Percentiles rank a stretch among this genome's conserved stretches.
Conservation (phyloP, 441 rosid species). For the Eruca vesicaria region DNA sequence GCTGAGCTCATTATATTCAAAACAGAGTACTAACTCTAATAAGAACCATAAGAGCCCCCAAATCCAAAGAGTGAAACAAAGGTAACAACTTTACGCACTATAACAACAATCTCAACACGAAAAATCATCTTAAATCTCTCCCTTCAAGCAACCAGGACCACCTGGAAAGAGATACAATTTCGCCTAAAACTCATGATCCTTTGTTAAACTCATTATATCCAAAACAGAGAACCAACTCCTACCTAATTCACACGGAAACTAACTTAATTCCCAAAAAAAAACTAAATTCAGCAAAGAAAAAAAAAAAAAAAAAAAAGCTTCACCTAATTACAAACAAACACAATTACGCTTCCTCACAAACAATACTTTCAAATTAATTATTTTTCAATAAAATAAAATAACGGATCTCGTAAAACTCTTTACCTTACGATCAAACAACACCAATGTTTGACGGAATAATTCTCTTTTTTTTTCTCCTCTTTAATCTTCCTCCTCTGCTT, state of each 20-base stretch:
- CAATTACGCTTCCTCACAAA: slow-evolving; percentile 27
- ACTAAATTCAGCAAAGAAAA: no score
- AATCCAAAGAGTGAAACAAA: no score
- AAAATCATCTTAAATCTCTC: no score
- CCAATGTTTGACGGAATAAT: slow-evolving; percentile 33
- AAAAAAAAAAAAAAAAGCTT: slow-evolving; percentile 21
- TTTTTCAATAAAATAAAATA: neutral
- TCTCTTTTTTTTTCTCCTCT: no score
- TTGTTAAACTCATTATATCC: slow-evolving; percentile 16
- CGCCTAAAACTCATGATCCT: slow-evolving; percentile 27
- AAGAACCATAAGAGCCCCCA: no score
- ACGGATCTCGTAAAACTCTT: slow-evolving; percentile 44
- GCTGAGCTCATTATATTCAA: neutral
- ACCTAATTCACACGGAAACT: slow-evolving; percentile 21
- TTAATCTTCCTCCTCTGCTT: slow-evolving; percentile 34
- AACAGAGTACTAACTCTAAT: slow-evolving; percentile 7
- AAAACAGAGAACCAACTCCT: slow-evolving; percentile 20
- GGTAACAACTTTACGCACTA: no score
- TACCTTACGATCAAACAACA: slow-evolving; percentile 44
- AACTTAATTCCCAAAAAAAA: neutral
- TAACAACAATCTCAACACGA: no score
- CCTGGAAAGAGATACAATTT: no score
- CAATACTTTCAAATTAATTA: slow-evolving; percentile 24
- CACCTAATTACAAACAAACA: slow-evolving; percentile 39
- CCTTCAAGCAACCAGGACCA: no score